phyloP scores from a whole-genome alignment of 2,329 filamentous ascomycete genomes.

The Microdochium paspali region DNA sequence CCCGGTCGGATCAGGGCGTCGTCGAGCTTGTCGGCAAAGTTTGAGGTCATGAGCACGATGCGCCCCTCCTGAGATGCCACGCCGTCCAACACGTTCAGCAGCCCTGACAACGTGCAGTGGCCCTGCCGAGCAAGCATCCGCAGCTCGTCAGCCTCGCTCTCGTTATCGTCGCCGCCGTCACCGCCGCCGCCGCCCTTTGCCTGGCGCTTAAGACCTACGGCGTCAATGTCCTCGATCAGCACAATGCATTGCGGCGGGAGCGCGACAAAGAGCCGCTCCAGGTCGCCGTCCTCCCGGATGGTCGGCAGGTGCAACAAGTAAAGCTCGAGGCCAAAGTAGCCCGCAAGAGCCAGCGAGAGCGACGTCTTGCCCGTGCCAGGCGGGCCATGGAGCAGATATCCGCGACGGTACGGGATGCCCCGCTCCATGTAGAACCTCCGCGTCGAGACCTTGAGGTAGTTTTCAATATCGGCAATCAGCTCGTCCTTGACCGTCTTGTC shows the following conservation, averaged over 20 bases:
- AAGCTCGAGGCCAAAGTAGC: constrained; percentile 63
- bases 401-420: constrained; percentile 65
- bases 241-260: constrained; percentile 31
- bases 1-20: constrained; percentile 57
- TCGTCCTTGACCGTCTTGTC: constrained; percentile 39
- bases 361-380: constrained; percentile 69
- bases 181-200: background rate
- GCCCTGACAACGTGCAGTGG: constrained; percentile 59
- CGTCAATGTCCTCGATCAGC: constrained; percentile 47
- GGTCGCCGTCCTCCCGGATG: constrained; percentile 14
- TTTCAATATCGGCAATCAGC: constrained; percentile 56
- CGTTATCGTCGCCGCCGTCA: constrained; percentile 5
- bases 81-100: constrained; percentile 52
- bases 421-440: constrained; percentile 62
- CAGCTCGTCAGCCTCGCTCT: constrained; percentile 1
- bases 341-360: constrained; percentile 65
- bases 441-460: constrained; percentile 49
- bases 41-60: constrained; percentile 61
- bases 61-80: constrained; percentile 62
- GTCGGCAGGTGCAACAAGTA: constrained; percentile 61
- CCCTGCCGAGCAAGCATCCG: constrained; percentile 45
- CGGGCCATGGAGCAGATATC: constrained; percentile 64
- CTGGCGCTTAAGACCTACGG: constrained; percentile 32
- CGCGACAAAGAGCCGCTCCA: constrained; percentile 21
- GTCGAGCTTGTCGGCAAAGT: constrained; percentile 57